Percentiles rank a stretch among this genome's conserved stretches.
phyloP scores from a whole-genome alignment of 2,329 filamentous ascomycete genomes.

The Botrytis hyacinthi region DNA sequence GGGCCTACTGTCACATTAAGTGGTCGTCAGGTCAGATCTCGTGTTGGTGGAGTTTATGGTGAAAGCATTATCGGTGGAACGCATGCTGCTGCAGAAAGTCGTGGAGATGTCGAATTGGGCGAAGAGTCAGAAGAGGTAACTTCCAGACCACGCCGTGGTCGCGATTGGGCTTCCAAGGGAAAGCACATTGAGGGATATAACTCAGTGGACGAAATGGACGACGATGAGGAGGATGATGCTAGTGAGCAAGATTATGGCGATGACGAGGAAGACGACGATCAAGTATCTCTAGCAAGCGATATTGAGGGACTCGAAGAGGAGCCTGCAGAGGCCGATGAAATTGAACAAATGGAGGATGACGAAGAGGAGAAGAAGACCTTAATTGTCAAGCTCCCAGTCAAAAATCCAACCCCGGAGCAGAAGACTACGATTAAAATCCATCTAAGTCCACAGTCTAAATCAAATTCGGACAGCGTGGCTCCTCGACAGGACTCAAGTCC shows the following conservation, averaged over 20 bases:
- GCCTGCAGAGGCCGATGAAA: constrained; percentile 48
- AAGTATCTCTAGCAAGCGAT: constrained; percentile 59
- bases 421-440: constrained; percentile 33
- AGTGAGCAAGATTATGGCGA: constrained; percentile 73
- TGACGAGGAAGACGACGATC: constrained; percentile 68
- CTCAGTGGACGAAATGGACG: constrained; percentile 57
- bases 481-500: constrained; percentile 17
- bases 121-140: constrained; percentile 43
- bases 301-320: constrained; percentile 57
- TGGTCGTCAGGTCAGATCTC: constrained; percentile 75
- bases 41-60: constrained; percentile 54
- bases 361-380: constrained; percentile 57
- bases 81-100: constrained; percentile 17
- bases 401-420: constrained; percentile 38
- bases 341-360: constrained; percentile 49
- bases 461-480: constrained; percentile 7
- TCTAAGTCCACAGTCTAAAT: constrained; percentile 24
- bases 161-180: constrained; percentile 42
- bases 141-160: constrained; percentile 44
- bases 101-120: constrained; percentile 45
- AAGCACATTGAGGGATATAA: constrained; percentile 54
- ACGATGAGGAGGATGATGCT: constrained; percentile 61
- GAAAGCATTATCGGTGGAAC: constrained; percentile 54
- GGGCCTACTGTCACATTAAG: constrained; percentile 73
- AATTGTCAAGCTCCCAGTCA: constrained; percentile 69